These are phyloP conservation scores for Rutstroemia sp. DNA, from an alignment of 2,329 filamentous ascomycete genomes.

Conservation along the genomic window DNA sequence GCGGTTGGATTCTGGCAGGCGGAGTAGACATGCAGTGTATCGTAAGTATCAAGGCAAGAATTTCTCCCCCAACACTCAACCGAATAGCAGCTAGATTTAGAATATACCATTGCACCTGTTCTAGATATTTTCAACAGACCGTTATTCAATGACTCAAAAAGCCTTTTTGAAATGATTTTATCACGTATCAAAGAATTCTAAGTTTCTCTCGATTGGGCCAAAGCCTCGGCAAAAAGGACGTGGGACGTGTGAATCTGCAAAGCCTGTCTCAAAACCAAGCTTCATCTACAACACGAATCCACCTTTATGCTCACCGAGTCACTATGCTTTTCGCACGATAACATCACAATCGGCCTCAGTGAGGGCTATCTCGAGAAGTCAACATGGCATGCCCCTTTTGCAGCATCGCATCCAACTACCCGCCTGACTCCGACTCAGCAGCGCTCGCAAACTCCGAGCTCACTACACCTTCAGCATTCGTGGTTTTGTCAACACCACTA, in stretches of 20 bases:
- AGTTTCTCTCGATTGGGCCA: no score
- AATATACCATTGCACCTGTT: no score
- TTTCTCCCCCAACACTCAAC: no score
- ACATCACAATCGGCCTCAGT: conserved; percentile 5
- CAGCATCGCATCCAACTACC: conserved; percentile 44
- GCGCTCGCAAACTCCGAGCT: conserved; percentile 34
- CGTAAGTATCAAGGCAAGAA: no score
- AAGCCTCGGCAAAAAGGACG: no score
- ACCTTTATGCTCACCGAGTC: background rate
- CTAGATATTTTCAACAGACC: no score
- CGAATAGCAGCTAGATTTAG: no score
- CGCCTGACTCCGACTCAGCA: conserved; percentile 30
- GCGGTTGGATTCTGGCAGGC: background rate
- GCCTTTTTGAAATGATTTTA: no score
- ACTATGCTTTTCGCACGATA: conserved; percentile 14
- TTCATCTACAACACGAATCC: background rate
- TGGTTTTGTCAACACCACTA: conserved; percentile 70
- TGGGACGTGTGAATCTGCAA: no score
- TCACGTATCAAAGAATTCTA: no score
- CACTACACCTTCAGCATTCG: conserved; percentile 36
- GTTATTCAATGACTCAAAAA: no score
- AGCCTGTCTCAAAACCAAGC: background rate
- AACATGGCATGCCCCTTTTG: conserved; percentile 51
- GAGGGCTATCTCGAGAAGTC: background rate
- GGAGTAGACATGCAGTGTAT: no score